A percentile compares a stretch with the other conserved stretches of the same genome.
Evolutionary conservation across 2,329 filamentous ascomycete genomes (phyloP).

Genomic region (Aspergillus amoenus): DNA sequence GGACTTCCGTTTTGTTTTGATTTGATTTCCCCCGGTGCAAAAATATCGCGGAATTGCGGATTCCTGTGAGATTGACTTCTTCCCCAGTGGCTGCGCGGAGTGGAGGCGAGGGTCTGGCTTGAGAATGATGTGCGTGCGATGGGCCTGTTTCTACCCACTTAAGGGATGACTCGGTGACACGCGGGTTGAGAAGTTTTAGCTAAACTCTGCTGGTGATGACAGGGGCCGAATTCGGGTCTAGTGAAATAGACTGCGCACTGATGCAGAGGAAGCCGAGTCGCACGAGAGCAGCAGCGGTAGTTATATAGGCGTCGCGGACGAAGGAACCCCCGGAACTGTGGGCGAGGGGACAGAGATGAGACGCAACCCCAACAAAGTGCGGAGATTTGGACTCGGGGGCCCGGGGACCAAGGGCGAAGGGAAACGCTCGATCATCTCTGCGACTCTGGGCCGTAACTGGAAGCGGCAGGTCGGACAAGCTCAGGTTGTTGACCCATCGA

Average conservation of each 20-base stretch:
- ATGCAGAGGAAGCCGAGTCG: background rate
- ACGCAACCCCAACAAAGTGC: conserved; percentile 1
- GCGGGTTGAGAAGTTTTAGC: background rate
- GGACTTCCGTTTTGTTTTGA: conserved; percentile 9
- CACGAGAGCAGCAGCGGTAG: background rate
- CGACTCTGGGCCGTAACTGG: background rate
- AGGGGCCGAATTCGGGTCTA: background rate
- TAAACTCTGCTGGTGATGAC: background rate
- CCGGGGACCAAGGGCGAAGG: conserved; percentile 17
- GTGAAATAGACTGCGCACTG: background rate
- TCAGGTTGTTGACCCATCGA: no score
- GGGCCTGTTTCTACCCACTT: conserved; percentile 4
- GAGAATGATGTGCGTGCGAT: conserved; percentile 10
- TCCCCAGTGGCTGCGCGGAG: conserved; percentile 7
- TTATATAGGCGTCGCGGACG: background rate
- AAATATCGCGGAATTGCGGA: background rate
- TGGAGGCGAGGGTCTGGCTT: conserved; percentile 13
- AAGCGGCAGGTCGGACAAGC: background rate
- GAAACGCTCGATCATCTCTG: conserved; percentile 13
- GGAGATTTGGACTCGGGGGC: background rate
- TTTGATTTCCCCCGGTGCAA: conserved; percentile 4
- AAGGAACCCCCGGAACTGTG: background rate
- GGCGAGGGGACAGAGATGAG: background rate
- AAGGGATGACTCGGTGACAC: conserved; percentile 9
- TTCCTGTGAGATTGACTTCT: conserved; percentile 1